These are phyloP conservation scores for Xylaria sp. DNA, from an alignment of 2,329 filamentous ascomycete species.

Conservation along the genomic window DNA sequence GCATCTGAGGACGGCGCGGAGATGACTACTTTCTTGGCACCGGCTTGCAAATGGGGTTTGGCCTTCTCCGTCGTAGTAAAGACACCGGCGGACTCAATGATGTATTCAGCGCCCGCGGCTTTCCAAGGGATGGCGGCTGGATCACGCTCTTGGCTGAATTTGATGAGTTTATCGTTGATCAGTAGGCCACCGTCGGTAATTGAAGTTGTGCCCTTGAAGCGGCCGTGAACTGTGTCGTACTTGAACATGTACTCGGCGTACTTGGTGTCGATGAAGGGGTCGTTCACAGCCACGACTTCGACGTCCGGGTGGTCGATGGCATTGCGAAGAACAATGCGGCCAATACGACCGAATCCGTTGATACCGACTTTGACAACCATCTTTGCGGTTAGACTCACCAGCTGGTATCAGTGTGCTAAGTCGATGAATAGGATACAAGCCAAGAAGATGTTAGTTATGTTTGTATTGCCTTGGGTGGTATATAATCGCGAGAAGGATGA, in stretches of 20 bases:
- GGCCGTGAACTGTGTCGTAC: conserved; percentile 97
- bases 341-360: conserved; percentile 99
- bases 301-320: conserved; percentile 89
- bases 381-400: conserved; percentile 34
- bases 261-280: conserved; percentile 97
- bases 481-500: neutral
- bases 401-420: neutral
- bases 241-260: conserved; percentile 99
- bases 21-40: conserved; percentile 98
- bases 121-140: conserved; percentile 90
- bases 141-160: conserved; percentile 94
- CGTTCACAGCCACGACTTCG: conserved; percentile 96
- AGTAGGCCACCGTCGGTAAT: conserved; percentile 74
- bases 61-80: conserved; percentile 99
- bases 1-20: conserved; percentile 93
- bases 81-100: conserved; percentile 97
- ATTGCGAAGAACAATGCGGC: conserved; percentile 99
- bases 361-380: conserved; percentile 85
- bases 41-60: conserved; percentile 90
- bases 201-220: conserved; percentile 92
- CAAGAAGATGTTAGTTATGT: neutral
- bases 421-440: neutral
- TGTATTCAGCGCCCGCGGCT: conserved; percentile 87
- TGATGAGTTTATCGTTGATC: conserved; percentile 94
- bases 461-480: neutral